These are phyloP conservation scores for Kwoniella sp. DNA, from an alignment of 768 basidiomycete genomes.

Conservation along the genomic window DNA sequence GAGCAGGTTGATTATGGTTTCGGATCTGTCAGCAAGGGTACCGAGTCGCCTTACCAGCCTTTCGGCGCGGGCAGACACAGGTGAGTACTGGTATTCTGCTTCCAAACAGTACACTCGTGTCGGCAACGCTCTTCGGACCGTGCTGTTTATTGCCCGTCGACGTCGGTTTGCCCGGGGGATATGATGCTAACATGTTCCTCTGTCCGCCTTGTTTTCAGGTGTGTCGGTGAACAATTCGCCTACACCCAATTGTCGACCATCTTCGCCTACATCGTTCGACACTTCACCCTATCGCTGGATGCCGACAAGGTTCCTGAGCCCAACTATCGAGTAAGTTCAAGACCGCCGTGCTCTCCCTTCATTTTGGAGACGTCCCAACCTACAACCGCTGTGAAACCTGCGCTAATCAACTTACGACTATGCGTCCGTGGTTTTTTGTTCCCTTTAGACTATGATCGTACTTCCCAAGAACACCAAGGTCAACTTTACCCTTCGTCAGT, in stretches of 20 bases:
- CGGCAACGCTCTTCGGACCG: no score
- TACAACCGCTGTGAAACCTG: neutral
- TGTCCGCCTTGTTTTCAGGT: constrained; percentile 16
- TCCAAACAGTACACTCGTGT: no score
- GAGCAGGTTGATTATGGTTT: constrained; percentile 97
- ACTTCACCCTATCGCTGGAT: constrained; percentile 72
- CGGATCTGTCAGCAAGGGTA: constrained; percentile 92
- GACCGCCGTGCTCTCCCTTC: neutral
- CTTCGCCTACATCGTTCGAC: constrained; percentile 74
- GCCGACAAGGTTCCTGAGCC: constrained; percentile 68
- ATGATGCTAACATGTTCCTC: neutral
- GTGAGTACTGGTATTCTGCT: no score
- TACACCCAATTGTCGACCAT: constrained; percentile 89
- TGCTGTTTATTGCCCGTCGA: no score
- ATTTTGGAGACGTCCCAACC: neutral
- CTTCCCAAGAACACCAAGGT: constrained; percentile 62
- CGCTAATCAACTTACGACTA: neutral
- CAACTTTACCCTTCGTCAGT: constrained; percentile 32
- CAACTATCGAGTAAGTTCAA: constrained; percentile 79
- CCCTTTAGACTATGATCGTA: constrained; percentile 90
- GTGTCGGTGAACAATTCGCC: constrained; percentile 68
- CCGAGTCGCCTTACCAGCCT: constrained; percentile 92
- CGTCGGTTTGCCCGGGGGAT: no score
- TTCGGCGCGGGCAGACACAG: constrained; percentile 96
- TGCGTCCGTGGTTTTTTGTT: neutral